Base-by-base conservation (phyloP, 306 rosid species). In the Lablab purpureus region DNA sequence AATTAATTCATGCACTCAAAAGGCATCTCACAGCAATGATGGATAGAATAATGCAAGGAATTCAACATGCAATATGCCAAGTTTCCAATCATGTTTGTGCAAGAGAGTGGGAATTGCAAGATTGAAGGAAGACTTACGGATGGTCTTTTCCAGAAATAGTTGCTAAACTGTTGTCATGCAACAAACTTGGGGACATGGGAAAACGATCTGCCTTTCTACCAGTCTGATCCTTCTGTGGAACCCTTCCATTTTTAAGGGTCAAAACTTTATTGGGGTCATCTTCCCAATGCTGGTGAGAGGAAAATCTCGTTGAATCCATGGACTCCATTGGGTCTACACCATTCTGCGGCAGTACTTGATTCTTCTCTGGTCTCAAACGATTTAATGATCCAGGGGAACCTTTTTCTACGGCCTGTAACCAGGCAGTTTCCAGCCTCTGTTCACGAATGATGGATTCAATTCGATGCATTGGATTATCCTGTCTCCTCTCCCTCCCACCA, bases 291-390 rank as follows among this genome's bases (percentile, higher is more conserved):
- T 87, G 94, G 15, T 85, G 94, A 55, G 98, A 87, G 79, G 94
- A 78, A 74, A 85, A 78, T 37, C 85, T 89, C 11, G 84, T 82
- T 73, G 94, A 80, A 66, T 91, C 90, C 79, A 76, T 74, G 28
- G 88, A 76, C 18, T 95, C 97, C 80, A 64, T 64, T 54, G 88
- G 91, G 76, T 91, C 95, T 67, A 89, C 81, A 17, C 92, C 89
- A 80, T 92, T 97, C 88, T 88, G 99, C 52, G 97, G 98, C 74
- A 95, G 87, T 67, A 95, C 94, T 84, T 93, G 99, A 88, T 95
- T 93, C 88, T 92, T 91, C 87, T 91, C 99, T 0, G 97, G 98
- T 85, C 90, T 93, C 84, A 86, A 76, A 71, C 88, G 89, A 88
- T 74, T 90, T 91, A 95, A 66, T 1, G 96, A 88, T 81, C 97